Conservation (phyloP, 495 filamentous ascomycete genomes). For the Neurospora sp. region DNA sequence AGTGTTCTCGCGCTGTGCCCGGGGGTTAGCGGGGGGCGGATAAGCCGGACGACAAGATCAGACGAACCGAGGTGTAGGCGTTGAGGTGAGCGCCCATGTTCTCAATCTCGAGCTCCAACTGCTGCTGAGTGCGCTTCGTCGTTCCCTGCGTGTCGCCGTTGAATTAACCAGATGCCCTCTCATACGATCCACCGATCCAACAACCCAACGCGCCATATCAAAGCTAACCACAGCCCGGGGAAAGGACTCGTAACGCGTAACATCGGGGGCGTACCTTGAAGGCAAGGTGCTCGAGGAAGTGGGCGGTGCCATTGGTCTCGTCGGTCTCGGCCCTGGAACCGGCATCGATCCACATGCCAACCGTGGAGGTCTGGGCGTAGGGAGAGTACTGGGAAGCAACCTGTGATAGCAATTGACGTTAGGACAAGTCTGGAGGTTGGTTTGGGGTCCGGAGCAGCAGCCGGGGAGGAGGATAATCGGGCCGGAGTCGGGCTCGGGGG, state of each 20-base stretch:
- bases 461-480: conserved; percentile 20
- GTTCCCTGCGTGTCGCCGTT: conserved; percentile 55
- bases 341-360: conserved; percentile 99
- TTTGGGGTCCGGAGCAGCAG: neutral
- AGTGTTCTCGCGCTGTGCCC: conserved; percentile 81
- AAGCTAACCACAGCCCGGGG: neutral
- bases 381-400: conserved; percentile 97
- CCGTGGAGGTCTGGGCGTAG: conserved; percentile 96
- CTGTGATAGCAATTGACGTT: conserved; percentile 43
- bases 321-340: conserved; percentile 96
- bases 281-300: conserved; percentile 98
- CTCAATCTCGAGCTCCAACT: conserved; percentile 98
- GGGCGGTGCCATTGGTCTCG: conserved; percentile 96
- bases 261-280: conserved; percentile 68
- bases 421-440: conserved; percentile 11
- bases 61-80: conserved; percentile 94
- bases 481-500: neutral
- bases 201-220: neutral
- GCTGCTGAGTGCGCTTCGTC: conserved; percentile 82
- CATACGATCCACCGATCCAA: neutral
- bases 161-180: neutral
- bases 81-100: conserved; percentile 99
- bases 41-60: conserved; percentile 15
- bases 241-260: neutral
- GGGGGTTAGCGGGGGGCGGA: conserved; percentile 24